Percentiles rank a stretch among this genome's conserved stretches.
Evolutionary conservation across 2,329 filamentous ascomycete species (phyloP).

Genomic region (Truncatella angustata): DNA sequence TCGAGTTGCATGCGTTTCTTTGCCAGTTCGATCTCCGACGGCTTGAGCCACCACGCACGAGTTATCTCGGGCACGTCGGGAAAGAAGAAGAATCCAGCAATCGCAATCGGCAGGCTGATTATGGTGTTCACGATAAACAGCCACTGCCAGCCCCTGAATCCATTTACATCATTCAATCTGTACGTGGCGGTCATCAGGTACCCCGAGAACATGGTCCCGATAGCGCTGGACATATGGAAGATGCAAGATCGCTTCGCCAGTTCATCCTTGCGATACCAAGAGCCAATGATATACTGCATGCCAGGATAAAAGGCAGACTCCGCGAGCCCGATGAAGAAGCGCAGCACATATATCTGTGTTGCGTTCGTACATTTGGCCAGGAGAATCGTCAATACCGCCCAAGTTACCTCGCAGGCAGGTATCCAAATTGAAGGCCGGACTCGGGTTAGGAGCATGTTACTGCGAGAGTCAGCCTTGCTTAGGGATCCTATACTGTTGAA

Average conservation of each 20-base stretch:
- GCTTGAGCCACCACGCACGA: constrained; percentile 34
- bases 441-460: constrained; percentile 32
- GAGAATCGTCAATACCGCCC: constrained; percentile 32
- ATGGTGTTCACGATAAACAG: constrained; percentile 53
- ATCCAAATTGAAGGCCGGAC: constrained; percentile 36
- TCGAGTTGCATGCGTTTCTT: constrained; percentile 41
- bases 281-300: constrained; percentile 34
- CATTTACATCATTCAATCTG: constrained; percentile 42
- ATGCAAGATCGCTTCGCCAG: constrained; percentile 44
- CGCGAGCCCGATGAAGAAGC: constrained; percentile 34
- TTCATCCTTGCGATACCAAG: constrained; percentile 37
- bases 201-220: constrained; percentile 41
- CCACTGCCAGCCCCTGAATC: constrained; percentile 54
- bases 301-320: constrained; percentile 28
- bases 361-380: constrained; percentile 30
- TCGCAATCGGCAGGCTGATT: constrained; percentile 50
- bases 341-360: constrained; percentile 31
- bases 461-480: too few relatives aligned
- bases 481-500: too few relatives aligned
- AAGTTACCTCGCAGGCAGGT: constrained; percentile 29
- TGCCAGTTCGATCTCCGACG: constrained; percentile 36
- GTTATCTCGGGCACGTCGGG: constrained; percentile 40
- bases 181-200: constrained; percentile 56
- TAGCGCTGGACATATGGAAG: constrained; percentile 30
- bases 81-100: constrained; percentile 44